Base-by-base conservation (phyloP, 2,329 filamentous ascomycete species). In the Dendrostoma leiphaemia region DNA sequence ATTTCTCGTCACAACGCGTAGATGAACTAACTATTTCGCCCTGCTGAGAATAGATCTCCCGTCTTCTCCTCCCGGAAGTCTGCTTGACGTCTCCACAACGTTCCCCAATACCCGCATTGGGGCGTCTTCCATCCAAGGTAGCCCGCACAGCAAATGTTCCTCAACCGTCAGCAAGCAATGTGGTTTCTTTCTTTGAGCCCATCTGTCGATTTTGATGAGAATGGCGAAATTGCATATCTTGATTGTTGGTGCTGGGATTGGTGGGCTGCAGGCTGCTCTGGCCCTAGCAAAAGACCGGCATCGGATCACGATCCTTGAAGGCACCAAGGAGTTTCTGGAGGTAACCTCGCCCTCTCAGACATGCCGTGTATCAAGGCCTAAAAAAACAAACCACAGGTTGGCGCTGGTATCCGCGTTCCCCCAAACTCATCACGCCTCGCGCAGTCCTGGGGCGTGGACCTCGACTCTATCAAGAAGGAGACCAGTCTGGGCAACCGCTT, bases 321-420 rank as follows among this genome's bases (percentile, higher is more conserved):
- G 40, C 21, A 26, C 21, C 23, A 26, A 24, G 13, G 21, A 43
- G 15, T 43, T 43, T 15, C n/a, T 43, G 23, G 40, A 43, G 40
- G 40, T 43, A 26, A 43, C 5, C n/a, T 32, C 4, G 31, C 10
- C 28, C 12, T 4, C 31, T 13, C 10, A 32, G n/a, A 7, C 6
- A 12, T n/a, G 31, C 15, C 15, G 31, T 23, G 37, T 12, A 41
- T 3, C 21, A 43, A 12, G 9, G 2, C 28, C 40, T 43, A 15
- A 43, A 5, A 12, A 3, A 28, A 49, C 53, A 12, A 3, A 28
- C 46, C 53, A 10, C 55, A 62, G 48, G 59, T 32, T 31, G 66
- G 67, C 5, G 68, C 67, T 5, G 67, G 67, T 7, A 69, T 70
- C 31, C 61, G 67, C 19, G 58, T 71, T 9, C 65, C 68, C 1